Percentiles rank a stretch among this genome's conserved stretches.
phyloP scores from a whole-genome alignment of 257 asterid species.

The Nicotiana noctiflora region DNA sequence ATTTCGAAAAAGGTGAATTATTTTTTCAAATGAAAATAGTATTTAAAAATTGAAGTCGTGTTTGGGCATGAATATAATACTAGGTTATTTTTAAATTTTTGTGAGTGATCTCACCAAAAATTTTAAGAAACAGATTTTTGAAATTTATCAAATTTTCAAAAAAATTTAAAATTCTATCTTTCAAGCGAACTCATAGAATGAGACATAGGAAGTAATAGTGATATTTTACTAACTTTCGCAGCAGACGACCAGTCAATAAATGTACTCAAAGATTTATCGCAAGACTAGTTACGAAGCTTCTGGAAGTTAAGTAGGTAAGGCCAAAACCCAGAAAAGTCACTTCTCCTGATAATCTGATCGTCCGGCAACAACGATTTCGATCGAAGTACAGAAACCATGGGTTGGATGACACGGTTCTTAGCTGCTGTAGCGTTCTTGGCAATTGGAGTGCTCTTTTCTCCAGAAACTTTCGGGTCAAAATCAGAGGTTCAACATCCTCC shows the following conservation, averaged over 20 bases:
- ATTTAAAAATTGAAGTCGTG: too few relatives aligned
- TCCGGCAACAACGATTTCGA: background rate
- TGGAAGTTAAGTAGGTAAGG: background rate
- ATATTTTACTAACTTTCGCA: too few relatives aligned
- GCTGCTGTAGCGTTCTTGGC: constrained; percentile 77
- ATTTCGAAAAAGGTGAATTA: too few relatives aligned
- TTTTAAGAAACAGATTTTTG: too few relatives aligned
- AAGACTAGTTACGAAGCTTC: background rate
- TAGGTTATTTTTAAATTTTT: too few relatives aligned
- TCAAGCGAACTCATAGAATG: too few relatives aligned
- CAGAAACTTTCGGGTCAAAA: constrained; percentile 78
- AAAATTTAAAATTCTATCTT: too few relatives aligned
- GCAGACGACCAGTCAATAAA: background rate
- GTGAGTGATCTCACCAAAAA: too few relatives aligned
- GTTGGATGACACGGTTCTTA: constrained; percentile 72
- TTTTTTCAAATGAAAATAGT: too few relatives aligned
- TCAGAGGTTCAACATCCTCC: constrained; percentile 50
- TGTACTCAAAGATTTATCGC: background rate
- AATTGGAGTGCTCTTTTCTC: constrained; percentile 75
- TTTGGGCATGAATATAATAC: too few relatives aligned
- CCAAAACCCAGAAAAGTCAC: background rate
- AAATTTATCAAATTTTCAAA: too few relatives aligned
- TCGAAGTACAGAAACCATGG: constrained; percentile 33
- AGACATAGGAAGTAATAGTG: too few relatives aligned
- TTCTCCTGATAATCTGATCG: background rate